Conservation (phyloP, 768 basidiomycete genomes). For the Calvatia gigantea region DNA sequence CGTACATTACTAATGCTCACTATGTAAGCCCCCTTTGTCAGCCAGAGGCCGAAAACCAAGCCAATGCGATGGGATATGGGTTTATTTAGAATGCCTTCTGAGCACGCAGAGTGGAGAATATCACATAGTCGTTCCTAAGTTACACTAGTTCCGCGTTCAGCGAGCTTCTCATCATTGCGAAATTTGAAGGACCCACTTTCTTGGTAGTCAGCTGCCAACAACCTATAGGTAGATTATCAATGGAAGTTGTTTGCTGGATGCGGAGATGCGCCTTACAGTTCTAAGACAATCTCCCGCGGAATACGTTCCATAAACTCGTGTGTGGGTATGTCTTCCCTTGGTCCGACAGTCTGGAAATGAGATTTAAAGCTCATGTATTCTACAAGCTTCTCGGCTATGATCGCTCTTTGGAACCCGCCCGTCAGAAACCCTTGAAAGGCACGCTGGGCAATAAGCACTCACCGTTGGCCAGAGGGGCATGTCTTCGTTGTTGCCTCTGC, state of each 20-base stretch:
- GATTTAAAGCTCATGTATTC: conserved; percentile 89
- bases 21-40: neutral
- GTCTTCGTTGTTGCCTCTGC: conserved; percentile 70
- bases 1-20: no score
- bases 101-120: neutral
- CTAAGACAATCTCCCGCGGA: conserved; percentile 82
- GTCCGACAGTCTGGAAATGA: conserved; percentile 64
- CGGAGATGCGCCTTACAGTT: conserved; percentile 59
- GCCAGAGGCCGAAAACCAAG: neutral
- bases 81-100: neutral
- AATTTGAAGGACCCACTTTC: conserved; percentile 39
- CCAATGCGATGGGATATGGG: neutral
- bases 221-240: conserved; percentile 27
- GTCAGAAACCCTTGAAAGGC: neutral
- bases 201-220: conserved; percentile 64
- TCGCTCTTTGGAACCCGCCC: conserved; percentile 34
- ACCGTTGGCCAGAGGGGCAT: conserved; percentile 73
- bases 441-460: conserved; percentile 15
- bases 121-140: conserved; percentile 11
- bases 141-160: conserved; percentile 1
- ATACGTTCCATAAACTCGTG: conserved; percentile 80
- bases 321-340: conserved; percentile 75
- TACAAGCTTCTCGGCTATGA: conserved; percentile 82
- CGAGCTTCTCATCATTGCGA: neutral
- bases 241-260: neutral